Conservation (phyloP, 768 basidiomycete species). For the Multifurca ochricompacta region DNA sequence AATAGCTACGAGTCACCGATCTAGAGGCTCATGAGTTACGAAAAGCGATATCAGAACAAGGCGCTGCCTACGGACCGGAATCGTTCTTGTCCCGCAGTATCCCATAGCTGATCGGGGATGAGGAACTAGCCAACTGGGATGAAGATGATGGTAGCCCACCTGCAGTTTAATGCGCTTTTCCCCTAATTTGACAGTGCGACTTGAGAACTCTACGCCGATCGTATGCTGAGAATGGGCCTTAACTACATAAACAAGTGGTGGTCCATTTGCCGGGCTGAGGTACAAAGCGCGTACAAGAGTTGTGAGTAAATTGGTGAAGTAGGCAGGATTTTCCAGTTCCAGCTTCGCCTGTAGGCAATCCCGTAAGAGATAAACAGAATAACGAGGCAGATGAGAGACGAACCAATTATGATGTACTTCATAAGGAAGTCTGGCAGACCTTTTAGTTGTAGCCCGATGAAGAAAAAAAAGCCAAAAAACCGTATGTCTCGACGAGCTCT, state of each 20-base stretch:
- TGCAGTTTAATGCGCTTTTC: constrained; percentile 95
- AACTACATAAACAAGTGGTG: constrained; percentile 42
- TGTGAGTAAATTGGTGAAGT: constrained; percentile 93
- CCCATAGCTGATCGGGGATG: constrained; percentile 63
- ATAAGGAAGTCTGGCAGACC: constrained; percentile 78
- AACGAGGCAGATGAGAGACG: constrained; percentile 18
- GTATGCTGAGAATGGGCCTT: constrained; percentile 97
- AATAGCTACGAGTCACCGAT: constrained; percentile 92
- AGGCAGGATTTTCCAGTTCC: constrained; percentile 97
- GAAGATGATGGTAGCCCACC: constrained; percentile 37
- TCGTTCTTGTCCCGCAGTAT: constrained; percentile 94
- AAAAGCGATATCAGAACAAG: constrained; percentile 15
- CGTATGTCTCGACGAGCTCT: constrained; percentile 91
- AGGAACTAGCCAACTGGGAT: neutral
- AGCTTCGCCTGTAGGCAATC: constrained; percentile 64
- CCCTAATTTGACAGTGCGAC: constrained; percentile 84
- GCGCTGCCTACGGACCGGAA: constrained; percentile 52
- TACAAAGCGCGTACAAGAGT: constrained; percentile 61
- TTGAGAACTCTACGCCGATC: constrained; percentile 97
- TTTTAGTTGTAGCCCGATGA: neutral
- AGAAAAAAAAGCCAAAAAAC: constrained; percentile 32
- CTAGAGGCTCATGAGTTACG: constrained; percentile 31
- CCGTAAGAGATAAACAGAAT: neutral
- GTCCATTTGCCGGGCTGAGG: neutral
- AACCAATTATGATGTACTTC: constrained; percentile 97